Conservation (phyloP, 768 basidiomycete species). For the Leccinum rimulosum region DNA sequence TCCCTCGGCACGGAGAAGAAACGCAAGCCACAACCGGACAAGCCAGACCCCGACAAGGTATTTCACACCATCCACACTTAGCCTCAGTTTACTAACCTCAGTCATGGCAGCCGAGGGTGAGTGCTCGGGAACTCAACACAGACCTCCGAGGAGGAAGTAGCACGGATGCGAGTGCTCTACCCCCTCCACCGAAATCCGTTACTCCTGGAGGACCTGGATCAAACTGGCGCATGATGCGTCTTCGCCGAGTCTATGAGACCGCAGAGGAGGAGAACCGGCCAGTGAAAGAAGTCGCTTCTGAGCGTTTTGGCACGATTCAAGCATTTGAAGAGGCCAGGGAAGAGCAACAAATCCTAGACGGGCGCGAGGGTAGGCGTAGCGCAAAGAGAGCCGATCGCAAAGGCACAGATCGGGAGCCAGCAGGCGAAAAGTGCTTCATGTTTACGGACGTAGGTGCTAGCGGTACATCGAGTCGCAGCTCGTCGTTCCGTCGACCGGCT, state of each 20-base stretch:
- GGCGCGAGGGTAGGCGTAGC: slow-evolving; percentile 59
- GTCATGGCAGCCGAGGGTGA: slow-evolving; percentile 51
- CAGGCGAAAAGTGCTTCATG: slow-evolving; percentile 57
- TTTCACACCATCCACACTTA: background rate
- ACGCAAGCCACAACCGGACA: slow-evolving; percentile 57
- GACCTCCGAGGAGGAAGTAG: slow-evolving; percentile 48
- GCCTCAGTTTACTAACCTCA: slow-evolving; percentile 5
- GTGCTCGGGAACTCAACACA: slow-evolving; percentile 60
- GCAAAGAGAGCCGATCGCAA: slow-evolving; percentile 35
- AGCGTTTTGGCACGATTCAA: slow-evolving; percentile 82
- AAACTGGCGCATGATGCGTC: slow-evolving; percentile 97
- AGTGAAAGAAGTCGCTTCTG: slow-evolving; percentile 77
- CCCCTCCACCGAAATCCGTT: slow-evolving; percentile 42
- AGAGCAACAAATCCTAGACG: slow-evolving; percentile 83
- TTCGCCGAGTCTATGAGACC: slow-evolving; percentile 84
- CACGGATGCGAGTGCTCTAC: slow-evolving; percentile 37
- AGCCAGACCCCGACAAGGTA: slow-evolving; percentile 73
- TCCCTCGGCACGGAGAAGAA: slow-evolving; percentile 78
- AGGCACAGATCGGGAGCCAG: slow-evolving; percentile 37
- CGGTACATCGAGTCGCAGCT: slow-evolving; percentile 69
- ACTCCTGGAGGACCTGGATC: slow-evolving; percentile 91
- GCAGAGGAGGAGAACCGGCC: slow-evolving; percentile 78
- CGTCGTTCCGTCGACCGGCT: slow-evolving; percentile 84
- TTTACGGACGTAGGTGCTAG: slow-evolving; percentile 66
- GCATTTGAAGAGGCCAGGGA: slow-evolving; percentile 89